Percentiles rank a stretch among this genome's conserved stretches.
Evolutionary conservation across 768 basidiomycete species (phyloP).

Genomic region (Tubosaeta brunneosetosa): DNA sequence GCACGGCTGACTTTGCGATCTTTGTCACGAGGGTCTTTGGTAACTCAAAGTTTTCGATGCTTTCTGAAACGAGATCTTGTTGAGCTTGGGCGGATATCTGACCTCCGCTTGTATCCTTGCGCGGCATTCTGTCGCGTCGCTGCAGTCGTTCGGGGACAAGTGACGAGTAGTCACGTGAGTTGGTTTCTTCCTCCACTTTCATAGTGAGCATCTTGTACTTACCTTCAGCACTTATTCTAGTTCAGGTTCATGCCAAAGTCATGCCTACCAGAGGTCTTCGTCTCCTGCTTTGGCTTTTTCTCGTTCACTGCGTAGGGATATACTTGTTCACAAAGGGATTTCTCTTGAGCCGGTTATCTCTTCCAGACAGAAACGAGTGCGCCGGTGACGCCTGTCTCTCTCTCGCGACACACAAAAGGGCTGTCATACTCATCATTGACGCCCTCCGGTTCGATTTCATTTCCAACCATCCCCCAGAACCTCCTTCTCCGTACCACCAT

Average conservation of each 20-base stretch:
- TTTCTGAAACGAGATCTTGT: slow-evolving; percentile 75
- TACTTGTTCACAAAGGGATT: slow-evolving; percentile 92
- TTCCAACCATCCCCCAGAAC: slow-evolving; percentile 54
- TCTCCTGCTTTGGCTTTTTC: slow-evolving; percentile 54
- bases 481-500: slow-evolving; percentile 69
- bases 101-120: slow-evolving; percentile 55
- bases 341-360: slow-evolving; percentile 64
- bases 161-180: too few species aligned
- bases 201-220: not conserved
- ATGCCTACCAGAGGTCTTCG: slow-evolving; percentile 17
- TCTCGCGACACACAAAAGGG: slow-evolving; percentile 67
- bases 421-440: slow-evolving; percentile 86
- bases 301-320: slow-evolving; percentile 72
- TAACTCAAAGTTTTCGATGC: slow-evolving; percentile 86
- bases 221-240: not conserved
- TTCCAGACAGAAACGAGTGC: slow-evolving; percentile 41
- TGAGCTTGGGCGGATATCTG: slow-evolving; percentile 69
- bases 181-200: too few species aligned
- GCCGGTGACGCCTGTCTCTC: slow-evolving; percentile 40
- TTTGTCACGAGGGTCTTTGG: slow-evolving; percentile 79
- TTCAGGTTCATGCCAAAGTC: slow-evolving; percentile 8
- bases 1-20: slow-evolving; percentile 79
- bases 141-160: not conserved
- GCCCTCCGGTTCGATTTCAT: slow-evolving; percentile 93
- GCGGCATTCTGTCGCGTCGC: slow-evolving; percentile 49